phyloP scores from a whole-genome alignment of 371 early-diverging fungal genomes.

The Rhizopus delemar region DNA sequence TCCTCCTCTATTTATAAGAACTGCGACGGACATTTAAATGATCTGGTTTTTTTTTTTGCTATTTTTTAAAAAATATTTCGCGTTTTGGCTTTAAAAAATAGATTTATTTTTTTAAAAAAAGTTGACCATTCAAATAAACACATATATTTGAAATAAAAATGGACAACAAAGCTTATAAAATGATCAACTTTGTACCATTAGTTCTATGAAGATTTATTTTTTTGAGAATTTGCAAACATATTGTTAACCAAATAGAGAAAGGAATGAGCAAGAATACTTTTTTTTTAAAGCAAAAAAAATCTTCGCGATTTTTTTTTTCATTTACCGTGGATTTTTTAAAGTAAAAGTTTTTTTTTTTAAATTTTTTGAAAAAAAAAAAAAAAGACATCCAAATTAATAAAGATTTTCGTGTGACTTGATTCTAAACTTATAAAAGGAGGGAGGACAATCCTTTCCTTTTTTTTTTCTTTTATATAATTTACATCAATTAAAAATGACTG shows the following conservation, averaged over 20 bases:
- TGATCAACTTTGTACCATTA: no score
- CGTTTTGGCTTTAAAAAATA: conserved; percentile 1
- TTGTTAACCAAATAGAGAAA: no score
- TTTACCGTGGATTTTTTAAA: conserved; percentile 3
- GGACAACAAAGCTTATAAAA: no score
- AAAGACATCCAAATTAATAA: conserved; percentile 5
- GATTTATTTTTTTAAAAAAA: no score
- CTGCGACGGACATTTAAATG: conserved; percentile 14
- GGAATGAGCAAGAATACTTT: neutral
- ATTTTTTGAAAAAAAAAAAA: conserved; percentile 1
- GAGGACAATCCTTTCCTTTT: conserved; percentile 16
- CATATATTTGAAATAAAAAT: no score
- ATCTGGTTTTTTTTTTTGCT: conserved; percentile 6
- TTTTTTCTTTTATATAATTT: conserved; percentile 6
- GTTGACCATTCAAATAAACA: no score
- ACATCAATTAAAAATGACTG: conserved; percentile 64
- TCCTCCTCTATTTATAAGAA: conserved; percentile 19
- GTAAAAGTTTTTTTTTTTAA: conserved; percentile 18
- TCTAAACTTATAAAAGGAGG: conserved; percentile 19
- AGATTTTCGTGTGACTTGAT: conserved; percentile 14
- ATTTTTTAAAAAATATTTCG: conserved; percentile 2
- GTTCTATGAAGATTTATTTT: no score
- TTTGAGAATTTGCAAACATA: no score
- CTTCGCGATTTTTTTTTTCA: neutral
- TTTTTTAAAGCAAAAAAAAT: neutral